Percentiles rank a stretch among this genome's conserved stretches.
Conservation (phyloP, 2,329 filamentous ascomycete genomes). For the Colletotrichum sp. region DNA sequence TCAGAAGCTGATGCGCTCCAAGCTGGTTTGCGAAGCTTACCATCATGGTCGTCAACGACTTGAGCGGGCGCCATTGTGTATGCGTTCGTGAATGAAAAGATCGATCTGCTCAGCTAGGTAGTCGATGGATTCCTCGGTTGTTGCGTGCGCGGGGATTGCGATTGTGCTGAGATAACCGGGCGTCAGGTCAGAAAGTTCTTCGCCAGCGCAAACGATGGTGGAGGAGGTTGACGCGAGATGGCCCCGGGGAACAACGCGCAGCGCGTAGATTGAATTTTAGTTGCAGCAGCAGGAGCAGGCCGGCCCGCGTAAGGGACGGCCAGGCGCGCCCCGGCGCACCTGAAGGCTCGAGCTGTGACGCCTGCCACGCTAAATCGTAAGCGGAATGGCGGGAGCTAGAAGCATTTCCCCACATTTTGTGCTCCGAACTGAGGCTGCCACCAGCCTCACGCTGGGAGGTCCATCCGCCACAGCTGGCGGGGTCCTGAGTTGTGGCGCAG, state of each 20-base stretch:
- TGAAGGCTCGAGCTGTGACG: not conserved
- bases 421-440: not conserved
- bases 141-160: not conserved
- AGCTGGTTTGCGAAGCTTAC: conserved; percentile 32
- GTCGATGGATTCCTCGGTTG: not conserved
- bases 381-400: not conserved
- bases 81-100: not conserved
- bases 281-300: not conserved
- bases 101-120: not conserved
- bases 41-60: conserved; percentile 54
- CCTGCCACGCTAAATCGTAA: not conserved
- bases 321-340: not conserved
- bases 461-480: not conserved
- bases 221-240: conserved; percentile 16
- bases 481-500: not conserved
- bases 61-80: conserved; percentile 51
- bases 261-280: conserved; percentile 21
- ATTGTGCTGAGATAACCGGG: not conserved
- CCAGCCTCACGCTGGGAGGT: not conserved
- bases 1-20: conserved; percentile 15
- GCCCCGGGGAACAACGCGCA: conserved; percentile 5
- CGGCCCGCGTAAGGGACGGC: not conserved
- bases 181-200: conserved; percentile 1
- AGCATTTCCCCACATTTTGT: not conserved
- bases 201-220: conserved; percentile 4